Evolutionary conservation across 2,329 filamentous ascomycete genomes (phyloP).

Genomic region (Aspergillus sp.): DNA sequence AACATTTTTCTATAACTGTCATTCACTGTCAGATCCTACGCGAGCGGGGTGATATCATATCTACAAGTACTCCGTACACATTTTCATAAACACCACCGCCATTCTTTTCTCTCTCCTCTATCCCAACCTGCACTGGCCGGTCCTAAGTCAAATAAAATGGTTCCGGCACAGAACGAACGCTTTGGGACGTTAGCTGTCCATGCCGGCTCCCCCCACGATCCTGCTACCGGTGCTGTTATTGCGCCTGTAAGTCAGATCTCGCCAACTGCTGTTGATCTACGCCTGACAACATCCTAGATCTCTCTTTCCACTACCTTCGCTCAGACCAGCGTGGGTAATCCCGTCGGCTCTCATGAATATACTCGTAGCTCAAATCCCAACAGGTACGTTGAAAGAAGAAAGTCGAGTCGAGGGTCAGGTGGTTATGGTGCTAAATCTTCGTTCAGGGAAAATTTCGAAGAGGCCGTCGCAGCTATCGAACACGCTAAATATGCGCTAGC

Average conservation of each 20-base stretch:
- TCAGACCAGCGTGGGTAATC: conserved; percentile 80
- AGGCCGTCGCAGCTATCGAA: conserved; percentile 83
- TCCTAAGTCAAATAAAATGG: conserved; percentile 39
- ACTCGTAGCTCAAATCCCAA: conserved; percentile 91
- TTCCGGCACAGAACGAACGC: conserved; percentile 63
- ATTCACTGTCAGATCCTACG: background rate
- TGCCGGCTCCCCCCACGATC: conserved; percentile 83
- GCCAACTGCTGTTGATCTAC: background rate
- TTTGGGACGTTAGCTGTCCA: conserved; percentile 96
- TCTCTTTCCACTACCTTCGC: conserved; percentile 94
- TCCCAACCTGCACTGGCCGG: conserved; percentile 13
- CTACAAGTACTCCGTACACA: background rate
- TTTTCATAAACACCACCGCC: conserved; percentile 1
- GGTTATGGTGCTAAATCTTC: background rate
- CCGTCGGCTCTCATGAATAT: conserved; percentile 87
- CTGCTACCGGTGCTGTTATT: conserved; percentile 88
- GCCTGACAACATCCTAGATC: conserved; percentile 47
- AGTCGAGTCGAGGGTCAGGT: background rate
- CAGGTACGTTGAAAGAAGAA: conserved; percentile 37
- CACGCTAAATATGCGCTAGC: conserved; percentile 87
- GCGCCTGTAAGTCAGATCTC: conserved; percentile 51
- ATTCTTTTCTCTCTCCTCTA: background rate
- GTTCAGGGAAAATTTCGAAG: conserved; percentile 76
- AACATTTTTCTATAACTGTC: background rate
- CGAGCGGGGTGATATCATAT: background rate